These are phyloP conservation scores for Nicotiana undulata DNA, from an alignment of 257 asterid species.

Conservation along the genomic window DNA sequence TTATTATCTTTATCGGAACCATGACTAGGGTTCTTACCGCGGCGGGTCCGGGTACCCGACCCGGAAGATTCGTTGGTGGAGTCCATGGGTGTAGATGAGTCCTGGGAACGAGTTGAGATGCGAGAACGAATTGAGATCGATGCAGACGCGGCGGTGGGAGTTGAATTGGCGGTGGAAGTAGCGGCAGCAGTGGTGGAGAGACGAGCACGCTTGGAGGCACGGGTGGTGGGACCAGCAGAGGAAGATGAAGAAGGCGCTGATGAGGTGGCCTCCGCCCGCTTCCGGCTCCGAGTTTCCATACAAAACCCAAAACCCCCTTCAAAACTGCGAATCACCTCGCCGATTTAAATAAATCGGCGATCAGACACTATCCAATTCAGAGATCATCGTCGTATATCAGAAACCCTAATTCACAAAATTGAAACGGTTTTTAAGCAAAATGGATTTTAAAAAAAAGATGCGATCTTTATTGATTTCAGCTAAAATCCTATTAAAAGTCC, in stretches of 20 bases:
- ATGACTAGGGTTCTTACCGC: conserved; percentile 65
- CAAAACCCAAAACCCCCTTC: conserved; percentile 61
- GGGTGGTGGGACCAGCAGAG: conserved; percentile 82
- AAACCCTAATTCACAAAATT: conserved; percentile 35
- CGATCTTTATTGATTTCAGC: conserved; percentile 25
- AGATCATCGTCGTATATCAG: conserved; percentile 29
- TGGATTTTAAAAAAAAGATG: conserved; percentile 25
- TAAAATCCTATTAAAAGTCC: conserved; percentile 4
- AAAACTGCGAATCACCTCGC: conserved; percentile 57
- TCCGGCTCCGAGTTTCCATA: conserved; percentile 99
- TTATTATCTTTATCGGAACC: conserved; percentile 31
- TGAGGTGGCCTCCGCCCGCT: conserved; percentile 99
- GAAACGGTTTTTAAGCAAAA: conserved; percentile 15
- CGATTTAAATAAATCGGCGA: conserved; percentile 80
- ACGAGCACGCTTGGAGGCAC: conserved; percentile 82
- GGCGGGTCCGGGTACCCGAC: conserved; percentile 70
- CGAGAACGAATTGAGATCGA: conserved; percentile 67
- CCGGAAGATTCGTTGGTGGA: conserved; percentile 66
- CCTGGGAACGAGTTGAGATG: conserved; percentile 36
- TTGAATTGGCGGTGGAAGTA: conserved; percentile 14
- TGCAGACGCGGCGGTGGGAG: conserved; percentile 19
- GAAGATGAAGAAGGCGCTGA: conserved; percentile 72
- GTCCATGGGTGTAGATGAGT: conserved; percentile 59
- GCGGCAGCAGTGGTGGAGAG: conserved; percentile 38
- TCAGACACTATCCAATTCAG: conserved; percentile 38